Evolutionary conservation across 345 rosid species (phyloP).

Genomic region (Syzygium aromaticum): DNA sequence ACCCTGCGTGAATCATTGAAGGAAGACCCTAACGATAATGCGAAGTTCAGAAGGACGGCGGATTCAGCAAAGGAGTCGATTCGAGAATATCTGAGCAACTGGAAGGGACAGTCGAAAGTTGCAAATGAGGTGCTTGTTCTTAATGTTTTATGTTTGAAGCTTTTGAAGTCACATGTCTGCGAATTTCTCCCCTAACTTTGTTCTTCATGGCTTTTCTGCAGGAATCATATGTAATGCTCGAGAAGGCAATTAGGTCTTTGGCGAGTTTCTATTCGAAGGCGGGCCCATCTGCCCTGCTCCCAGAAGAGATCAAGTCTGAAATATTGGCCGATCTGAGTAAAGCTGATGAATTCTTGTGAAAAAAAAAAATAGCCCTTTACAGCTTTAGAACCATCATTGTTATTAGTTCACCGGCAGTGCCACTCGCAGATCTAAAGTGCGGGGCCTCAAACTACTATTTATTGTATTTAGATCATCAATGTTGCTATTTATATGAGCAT

Average conservation of each 20-base stretch:
- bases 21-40: conserved; percentile 64
- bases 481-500: neutral
- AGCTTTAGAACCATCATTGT: neutral
- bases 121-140: conserved; percentile 32
- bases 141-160: neutral
- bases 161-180: neutral
- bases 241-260: conserved; percentile 66
- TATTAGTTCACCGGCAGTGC: neutral
- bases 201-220: conserved; percentile 14
- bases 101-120: conserved; percentile 65
- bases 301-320: conserved; percentile 60
- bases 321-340: conserved; percentile 43
- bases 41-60: conserved; percentile 70
- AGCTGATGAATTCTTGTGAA: conserved; percentile 70
- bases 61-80: conserved; percentile 92
- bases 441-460: neutral
- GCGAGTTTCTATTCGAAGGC: conserved; percentile 80
- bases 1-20: conserved; percentile 67
- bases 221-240: conserved; percentile 76
- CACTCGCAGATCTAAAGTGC: neutral
- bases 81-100: conserved; percentile 63
- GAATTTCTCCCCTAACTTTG: neutral
- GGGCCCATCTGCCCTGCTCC: conserved; percentile 65
- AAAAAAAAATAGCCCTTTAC: neutral
- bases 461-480: neutral